Percentiles rank a stretch among this genome's conserved stretches.
Conservation (phyloP, 306 rosid species). For the Inga laurina region DNA sequence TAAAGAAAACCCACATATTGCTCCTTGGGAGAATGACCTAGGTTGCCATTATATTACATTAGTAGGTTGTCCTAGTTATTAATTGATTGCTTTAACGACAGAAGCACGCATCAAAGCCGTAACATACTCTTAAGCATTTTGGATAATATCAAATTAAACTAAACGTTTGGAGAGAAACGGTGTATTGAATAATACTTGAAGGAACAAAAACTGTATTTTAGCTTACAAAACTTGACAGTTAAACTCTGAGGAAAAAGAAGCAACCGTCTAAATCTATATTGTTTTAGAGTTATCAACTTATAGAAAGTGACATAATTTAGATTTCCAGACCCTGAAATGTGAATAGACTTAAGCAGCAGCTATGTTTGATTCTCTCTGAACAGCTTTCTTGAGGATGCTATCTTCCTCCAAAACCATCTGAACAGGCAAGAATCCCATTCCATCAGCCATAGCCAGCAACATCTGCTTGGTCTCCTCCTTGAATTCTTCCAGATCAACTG, state of each 20-base stretch:
- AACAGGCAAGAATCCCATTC: constrained; percentile 71
- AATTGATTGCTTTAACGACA: too few species aligned
- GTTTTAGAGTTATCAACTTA: neutral
- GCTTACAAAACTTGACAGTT: neutral
- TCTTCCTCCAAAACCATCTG: constrained; percentile 73
- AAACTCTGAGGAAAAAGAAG: neutral
- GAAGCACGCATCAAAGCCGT: too few species aligned
- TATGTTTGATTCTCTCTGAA: constrained; percentile 48
- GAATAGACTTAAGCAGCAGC: neutral
- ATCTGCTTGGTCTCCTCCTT: constrained; percentile 65
- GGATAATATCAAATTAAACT: neutral
- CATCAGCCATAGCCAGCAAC: constrained; percentile 80
- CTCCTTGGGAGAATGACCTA: too few species aligned
- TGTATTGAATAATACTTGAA: neutral
- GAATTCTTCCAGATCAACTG: constrained; percentile 67
- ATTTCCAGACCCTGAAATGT: neutral
- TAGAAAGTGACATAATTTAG: neutral
- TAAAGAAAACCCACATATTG: too few species aligned
- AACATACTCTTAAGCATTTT: neutral
- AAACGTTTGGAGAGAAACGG: neutral
- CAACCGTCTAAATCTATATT: neutral
- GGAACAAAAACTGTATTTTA: neutral
- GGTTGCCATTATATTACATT: too few species aligned
- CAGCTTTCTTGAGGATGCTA: constrained; percentile 68
- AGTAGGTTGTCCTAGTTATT: too few species aligned